Evolutionary conservation across 352 stramenopile genomes (phyloP).

Genomic region (Saprolegnia diclina): DNA sequence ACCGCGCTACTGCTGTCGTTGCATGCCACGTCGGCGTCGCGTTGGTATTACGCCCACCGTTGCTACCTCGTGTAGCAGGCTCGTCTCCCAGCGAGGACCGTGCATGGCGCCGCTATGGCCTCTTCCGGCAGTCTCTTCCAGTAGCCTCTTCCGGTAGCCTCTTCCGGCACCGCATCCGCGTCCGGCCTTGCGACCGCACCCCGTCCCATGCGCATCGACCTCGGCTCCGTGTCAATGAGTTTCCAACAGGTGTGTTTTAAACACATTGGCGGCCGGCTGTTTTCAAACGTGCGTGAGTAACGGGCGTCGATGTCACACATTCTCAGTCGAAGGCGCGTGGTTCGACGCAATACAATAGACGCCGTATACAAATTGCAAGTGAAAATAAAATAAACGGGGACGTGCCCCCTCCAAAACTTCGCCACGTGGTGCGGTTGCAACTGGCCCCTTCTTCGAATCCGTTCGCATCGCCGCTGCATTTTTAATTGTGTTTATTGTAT

Average conservation of each 20-base stretch:
- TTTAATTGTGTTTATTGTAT: background rate
- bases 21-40: too few relatives aligned
- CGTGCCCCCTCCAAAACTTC: slow-evolving; percentile 2
- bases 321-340: background rate
- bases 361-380: background rate
- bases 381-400: background rate
- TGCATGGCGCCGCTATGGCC: too few relatives aligned
- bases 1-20: too few relatives aligned
- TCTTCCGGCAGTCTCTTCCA: too few relatives aligned
- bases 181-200: too few relatives aligned
- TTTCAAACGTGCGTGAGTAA: background rate
- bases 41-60: too few relatives aligned
- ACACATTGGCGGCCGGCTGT: background rate
- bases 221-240: background rate
- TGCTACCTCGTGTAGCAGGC: too few relatives aligned
- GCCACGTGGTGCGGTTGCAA: background rate
- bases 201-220: too few relatives aligned
- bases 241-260: slow-evolving; percentile 2
- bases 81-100: too few relatives aligned
- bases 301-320: background rate
- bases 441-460: slow-evolving; percentile 14
- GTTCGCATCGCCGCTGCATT: background rate
- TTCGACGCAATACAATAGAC: slow-evolving; percentile 2
- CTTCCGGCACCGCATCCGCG: too few relatives aligned
- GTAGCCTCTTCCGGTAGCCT: too few relatives aligned